Evolutionary conservation across 2,329 filamentous ascomycete genomes (phyloP).

Genomic region (Ophiostoma sp.): DNA sequence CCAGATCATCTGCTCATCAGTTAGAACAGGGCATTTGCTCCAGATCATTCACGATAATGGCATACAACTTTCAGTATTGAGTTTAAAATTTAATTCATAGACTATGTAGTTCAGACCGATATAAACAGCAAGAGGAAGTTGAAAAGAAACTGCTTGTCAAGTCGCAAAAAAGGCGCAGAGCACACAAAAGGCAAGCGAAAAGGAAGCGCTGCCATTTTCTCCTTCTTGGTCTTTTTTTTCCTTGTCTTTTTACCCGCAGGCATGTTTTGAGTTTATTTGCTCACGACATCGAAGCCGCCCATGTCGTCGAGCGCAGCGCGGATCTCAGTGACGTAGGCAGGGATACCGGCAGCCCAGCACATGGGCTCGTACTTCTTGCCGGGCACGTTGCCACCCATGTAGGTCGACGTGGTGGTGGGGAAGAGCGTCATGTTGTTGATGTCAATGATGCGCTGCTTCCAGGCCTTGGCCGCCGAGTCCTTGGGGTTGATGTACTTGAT

Average conservation of each 20-base stretch:
- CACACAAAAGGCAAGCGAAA: not conserved
- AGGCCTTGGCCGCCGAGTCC: conserved; percentile 83
- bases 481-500: conserved; percentile 61
- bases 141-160: not conserved
- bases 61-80: not conserved
- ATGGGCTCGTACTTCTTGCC: conserved; percentile 55
- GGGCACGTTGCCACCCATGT: conserved; percentile 58
- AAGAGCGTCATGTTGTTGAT: conserved; percentile 63
- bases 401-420: conserved; percentile 51
- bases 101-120: not conserved
- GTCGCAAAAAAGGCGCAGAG: not conserved
- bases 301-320: conserved; percentile 39
- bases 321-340: conserved; percentile 39
- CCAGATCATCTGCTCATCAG: too few relatives aligned
- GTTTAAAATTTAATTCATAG: not conserved
- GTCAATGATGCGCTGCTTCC: conserved; percentile 84
- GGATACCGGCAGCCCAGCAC: conserved; percentile 48
- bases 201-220: not conserved
- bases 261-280: not conserved
- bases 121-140: not conserved
- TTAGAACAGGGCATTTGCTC: too few relatives aligned
- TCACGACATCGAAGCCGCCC: conserved; percentile 38
- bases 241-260: not conserved
- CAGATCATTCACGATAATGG: not conserved
- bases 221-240: not conserved